Evolutionary conservation across 495 filamentous ascomycete genomes (phyloP).

Genomic region (Podospora conica): DNA sequence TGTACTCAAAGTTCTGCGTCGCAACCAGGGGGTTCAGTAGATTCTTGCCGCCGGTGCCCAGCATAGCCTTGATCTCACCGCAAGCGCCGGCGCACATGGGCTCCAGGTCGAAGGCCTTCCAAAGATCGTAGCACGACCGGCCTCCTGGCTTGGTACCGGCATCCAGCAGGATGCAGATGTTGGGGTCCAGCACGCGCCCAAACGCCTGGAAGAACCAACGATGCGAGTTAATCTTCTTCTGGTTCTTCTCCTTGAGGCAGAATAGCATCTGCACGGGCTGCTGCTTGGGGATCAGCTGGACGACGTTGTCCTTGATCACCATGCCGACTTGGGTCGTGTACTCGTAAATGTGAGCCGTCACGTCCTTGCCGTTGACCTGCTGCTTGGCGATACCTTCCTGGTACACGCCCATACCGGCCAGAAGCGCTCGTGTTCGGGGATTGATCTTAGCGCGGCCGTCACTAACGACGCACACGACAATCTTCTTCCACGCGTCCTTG

Average conservation of each 20-base stretch:
- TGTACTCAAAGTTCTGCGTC: slow-evolving; percentile 99
- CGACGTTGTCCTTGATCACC: slow-evolving; percentile 81
- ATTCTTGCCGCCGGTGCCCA: slow-evolving; percentile 79
- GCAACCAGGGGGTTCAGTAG: slow-evolving; percentile 91
- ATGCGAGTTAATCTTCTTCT: slow-evolving; percentile 99
- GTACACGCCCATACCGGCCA: slow-evolving; percentile 92
- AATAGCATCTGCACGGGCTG: slow-evolving; percentile 95
- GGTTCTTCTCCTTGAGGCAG: slow-evolving; percentile 98
- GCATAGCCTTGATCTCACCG: slow-evolving; percentile 99
- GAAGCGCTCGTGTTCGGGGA: slow-evolving; percentile 76
- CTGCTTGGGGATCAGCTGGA: slow-evolving; percentile 67
- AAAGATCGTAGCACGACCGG: slow-evolving; percentile 92
- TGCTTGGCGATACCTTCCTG: slow-evolving; percentile 99
- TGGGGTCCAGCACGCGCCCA: slow-evolving; percentile 84
- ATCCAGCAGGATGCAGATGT: slow-evolving; percentile 94
- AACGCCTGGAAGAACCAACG: slow-evolving; percentile 99
- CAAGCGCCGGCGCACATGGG: slow-evolving; percentile 96
- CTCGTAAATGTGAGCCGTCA: slow-evolving; percentile 98
- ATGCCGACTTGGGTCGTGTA: slow-evolving; percentile 93
- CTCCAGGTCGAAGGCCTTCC: slow-evolving; percentile 98
- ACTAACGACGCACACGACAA: slow-evolving; percentile 96
- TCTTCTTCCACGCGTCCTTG: slow-evolving; percentile 98
- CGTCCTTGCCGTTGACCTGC: slow-evolving; percentile 93
- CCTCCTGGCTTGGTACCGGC: slow-evolving; percentile 90
- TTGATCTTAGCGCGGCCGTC: slow-evolving; percentile 99